Base-by-base conservation (phyloP, 1,284 basidiomycete species). In the Malassezia cuniculi region DNA sequence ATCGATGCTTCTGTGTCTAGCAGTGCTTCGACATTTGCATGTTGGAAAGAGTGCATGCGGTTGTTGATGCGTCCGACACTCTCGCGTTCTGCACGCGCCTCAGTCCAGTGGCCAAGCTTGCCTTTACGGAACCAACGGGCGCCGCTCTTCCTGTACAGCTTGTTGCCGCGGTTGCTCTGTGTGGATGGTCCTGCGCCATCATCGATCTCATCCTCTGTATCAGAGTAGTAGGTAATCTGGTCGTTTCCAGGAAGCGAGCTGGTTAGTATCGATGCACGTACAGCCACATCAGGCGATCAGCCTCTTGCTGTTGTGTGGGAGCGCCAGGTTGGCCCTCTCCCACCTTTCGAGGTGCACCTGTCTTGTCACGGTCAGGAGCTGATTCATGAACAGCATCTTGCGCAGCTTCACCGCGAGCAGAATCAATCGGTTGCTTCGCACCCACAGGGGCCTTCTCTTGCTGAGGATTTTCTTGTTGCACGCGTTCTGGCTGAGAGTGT, bases 71-170 rank as follows among this genome's bases (percentile, higher is more conserved):
- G 47, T 24, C 52, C 47, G 12, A 47, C 49, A 10, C 52, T 45
- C 46, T 63, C 62, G 39, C 52, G 50, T 16, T 65, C 62, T 33
- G 44, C 52, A 16, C 57, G 49, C 35, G 52, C 55, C 33, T 63
- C 60, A 21, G 58, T 65, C 54, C 54, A 63, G 6, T 45, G 41
- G 6, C 60, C 60, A 3, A 65, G 47, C 37, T 65, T 65, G 16
- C 52, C 53, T 10, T 56, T 48, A n/a, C 59, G 49, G 4, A 54
- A 36, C 58, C 60, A 65, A n/a, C 62, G 48, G 21, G 50, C 45
- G 9, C 54, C 57, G 31, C 55, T 47, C 10, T 44, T 40, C 10
- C 54, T 36, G 17, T 50, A 50, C 19, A 65, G 56, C 50, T 65
- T 65, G 41, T 59, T 57, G n/a, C 60, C 60, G 6, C 60, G 52